Evolutionary conservation across 306 rosid species (phyloP).

Genomic region (Vigna unguiculata): DNA sequence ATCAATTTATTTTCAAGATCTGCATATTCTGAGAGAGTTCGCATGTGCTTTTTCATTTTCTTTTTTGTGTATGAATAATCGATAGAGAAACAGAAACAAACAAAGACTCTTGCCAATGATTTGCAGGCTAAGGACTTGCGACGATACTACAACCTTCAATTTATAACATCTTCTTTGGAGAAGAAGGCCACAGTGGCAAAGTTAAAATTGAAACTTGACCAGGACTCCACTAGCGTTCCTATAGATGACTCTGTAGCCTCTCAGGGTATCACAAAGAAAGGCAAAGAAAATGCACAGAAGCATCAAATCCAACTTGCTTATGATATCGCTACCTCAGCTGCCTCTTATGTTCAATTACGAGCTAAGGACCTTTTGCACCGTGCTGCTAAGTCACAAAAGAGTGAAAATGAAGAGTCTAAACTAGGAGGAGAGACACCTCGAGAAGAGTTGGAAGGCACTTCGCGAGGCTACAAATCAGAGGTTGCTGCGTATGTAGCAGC

Average conservation of each 20-base stretch:
- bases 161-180: conserved; percentile 77
- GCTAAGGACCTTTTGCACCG: conserved; percentile 59
- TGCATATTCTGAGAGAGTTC: neutral
- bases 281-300: conserved; percentile 47
- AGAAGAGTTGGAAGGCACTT: conserved; percentile 51
- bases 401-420: conserved; percentile 35
- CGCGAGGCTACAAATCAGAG: conserved; percentile 66
- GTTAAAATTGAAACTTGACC: conserved; percentile 56
- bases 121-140: conserved; percentile 78
- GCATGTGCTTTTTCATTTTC: conserved; percentile 16
- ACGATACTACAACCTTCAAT: conserved; percentile 67
- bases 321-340: conserved; percentile 88
- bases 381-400: conserved; percentile 50
- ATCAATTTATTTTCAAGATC: conserved; percentile 10
- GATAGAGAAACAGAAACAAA: conserved; percentile 11
- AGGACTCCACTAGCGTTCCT: conserved; percentile 58
- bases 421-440: conserved; percentile 31
- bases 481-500: conserved; percentile 87
- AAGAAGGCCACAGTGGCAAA: conserved; percentile 69
- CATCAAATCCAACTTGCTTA: conserved; percentile 64
- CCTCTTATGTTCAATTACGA: conserved; percentile 72
- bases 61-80: conserved; percentile 4
- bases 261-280: conserved; percentile 46
- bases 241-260: conserved; percentile 37
- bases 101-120: conserved; percentile 19